Conservation (phyloP, 2,329 filamentous ascomycete species). For the Teratosphaeria pseudoeucalypti region DNA sequence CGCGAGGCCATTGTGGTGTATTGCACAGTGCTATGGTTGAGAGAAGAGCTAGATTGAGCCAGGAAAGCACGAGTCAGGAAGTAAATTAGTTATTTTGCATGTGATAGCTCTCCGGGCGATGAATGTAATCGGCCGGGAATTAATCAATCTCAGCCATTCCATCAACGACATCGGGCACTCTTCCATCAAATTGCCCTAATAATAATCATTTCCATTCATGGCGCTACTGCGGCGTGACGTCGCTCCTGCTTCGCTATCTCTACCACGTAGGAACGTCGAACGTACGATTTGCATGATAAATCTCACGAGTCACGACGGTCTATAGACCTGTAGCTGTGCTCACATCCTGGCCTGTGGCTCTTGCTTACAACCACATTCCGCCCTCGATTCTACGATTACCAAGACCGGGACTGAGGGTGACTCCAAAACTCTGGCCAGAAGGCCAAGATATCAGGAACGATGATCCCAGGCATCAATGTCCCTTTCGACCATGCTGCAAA, state of each 20-base stretch:
- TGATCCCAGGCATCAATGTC: slow-evolving; percentile 7
- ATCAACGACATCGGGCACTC: background rate
- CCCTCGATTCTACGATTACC: background rate
- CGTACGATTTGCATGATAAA: background rate
- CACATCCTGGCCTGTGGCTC: background rate
- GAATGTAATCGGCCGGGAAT: background rate
- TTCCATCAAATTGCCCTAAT: background rate
- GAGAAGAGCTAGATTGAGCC: background rate
- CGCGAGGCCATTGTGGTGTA: slow-evolving; percentile 36
- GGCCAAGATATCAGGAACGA: background rate
- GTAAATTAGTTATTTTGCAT: background rate
- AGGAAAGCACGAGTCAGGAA: background rate
- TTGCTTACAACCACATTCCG: background rate
- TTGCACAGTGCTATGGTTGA: slow-evolving; percentile 29
- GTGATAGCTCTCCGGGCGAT: background rate
- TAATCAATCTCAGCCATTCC: background rate
- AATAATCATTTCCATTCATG: background rate
- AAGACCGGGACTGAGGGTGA: background rate
- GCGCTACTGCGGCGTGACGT: background rate
- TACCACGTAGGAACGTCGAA: background rate
- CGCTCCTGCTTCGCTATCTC: background rate
- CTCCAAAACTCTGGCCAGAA: background rate
- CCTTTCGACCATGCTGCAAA: slow-evolving; percentile 47
- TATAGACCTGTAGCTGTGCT: background rate
- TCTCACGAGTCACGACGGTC: background rate